Conservation (phyloP, 345 rosid species). For the Linum trigynum region DNA sequence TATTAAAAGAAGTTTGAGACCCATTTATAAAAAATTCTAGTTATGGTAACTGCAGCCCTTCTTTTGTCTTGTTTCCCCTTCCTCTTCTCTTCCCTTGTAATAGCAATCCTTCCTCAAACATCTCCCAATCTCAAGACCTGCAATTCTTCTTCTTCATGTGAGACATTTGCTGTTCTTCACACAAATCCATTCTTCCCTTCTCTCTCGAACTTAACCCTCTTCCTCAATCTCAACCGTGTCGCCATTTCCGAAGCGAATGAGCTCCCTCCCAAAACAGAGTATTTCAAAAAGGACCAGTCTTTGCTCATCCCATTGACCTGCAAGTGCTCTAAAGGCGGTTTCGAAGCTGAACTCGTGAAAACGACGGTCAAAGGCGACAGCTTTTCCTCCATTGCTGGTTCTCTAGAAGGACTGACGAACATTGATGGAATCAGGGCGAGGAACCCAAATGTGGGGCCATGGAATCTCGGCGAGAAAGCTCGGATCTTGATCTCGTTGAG, state of each 20-base stretch:
- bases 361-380: conserved; percentile 51
- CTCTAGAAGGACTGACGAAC: conserved; percentile 62
- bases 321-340: conserved; percentile 45
- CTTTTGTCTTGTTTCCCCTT: conserved; percentile 32
- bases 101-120: background rate
- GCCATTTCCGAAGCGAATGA: conserved; percentile 39
- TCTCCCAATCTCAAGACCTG: conserved; percentile 46
- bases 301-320: conserved; percentile 54
- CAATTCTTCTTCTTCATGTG: conserved; percentile 31
- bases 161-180: conserved; percentile 49
- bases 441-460: conserved; percentile 42
- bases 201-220: conserved; percentile 44
- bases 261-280: conserved; percentile 40
- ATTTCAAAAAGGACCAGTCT: conserved; percentile 39
- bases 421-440: conserved; percentile 48
- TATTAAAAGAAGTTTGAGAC: background rate
- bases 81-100: conserved; percentile 21
- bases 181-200: conserved; percentile 44
- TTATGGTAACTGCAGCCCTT: conserved; percentile 32
- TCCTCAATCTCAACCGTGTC: conserved; percentile 41
- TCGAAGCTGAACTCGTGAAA: conserved; percentile 43
- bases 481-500: conserved; percentile 42
- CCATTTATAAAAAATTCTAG: conserved; percentile 16
- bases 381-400: conserved; percentile 44
- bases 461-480: conserved; percentile 33